These are phyloP conservation scores for Calonectria crousiana DNA, from an alignment of 2,329 filamentous ascomycete species.

Conservation along the genomic window DNA sequence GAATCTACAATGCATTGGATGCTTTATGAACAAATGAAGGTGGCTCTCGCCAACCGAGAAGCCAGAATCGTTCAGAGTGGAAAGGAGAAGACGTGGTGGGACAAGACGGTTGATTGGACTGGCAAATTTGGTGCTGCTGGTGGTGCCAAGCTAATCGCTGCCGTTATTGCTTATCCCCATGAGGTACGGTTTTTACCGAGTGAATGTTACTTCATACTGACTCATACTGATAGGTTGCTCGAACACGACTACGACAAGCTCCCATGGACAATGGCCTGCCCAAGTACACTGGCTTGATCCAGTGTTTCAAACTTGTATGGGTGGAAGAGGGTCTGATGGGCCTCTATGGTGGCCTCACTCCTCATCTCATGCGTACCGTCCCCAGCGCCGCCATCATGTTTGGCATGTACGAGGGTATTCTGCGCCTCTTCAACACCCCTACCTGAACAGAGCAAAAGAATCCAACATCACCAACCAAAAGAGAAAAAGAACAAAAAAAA, in stretches of 20 bases:
- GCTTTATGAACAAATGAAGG: slow-evolving; percentile 93
- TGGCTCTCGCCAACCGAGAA: slow-evolving; percentile 74
- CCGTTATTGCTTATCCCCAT: slow-evolving; percentile 89
- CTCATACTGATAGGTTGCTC: slow-evolving; percentile 70
- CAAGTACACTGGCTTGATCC: slow-evolving; percentile 89
- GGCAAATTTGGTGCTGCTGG: slow-evolving; percentile 85
- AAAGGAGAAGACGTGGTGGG: slow-evolving; percentile 75
- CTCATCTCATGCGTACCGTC: slow-evolving; percentile 90
- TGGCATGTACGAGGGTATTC: slow-evolving; percentile 80
- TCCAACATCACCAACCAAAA: background rate
- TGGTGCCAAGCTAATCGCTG: slow-evolving; percentile 86
- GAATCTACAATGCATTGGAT: slow-evolving; percentile 96
- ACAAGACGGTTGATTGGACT: slow-evolving; percentile 80
- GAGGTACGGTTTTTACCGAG: slow-evolving; percentile 69
- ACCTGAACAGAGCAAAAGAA: slow-evolving; percentile 39
- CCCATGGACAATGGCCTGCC: slow-evolving; percentile 77
- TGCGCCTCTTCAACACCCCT: slow-evolving; percentile 59
- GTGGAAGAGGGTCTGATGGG: slow-evolving; percentile 88
- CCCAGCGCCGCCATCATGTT: slow-evolving; percentile 97
- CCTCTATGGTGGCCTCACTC: slow-evolving; percentile 91
- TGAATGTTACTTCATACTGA: background rate
- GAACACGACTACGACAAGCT: slow-evolving; percentile 87
- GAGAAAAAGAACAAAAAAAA: background rate
- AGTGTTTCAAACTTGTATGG: slow-evolving; percentile 90
- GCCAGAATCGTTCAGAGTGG: slow-evolving; percentile 68